A percentile compares a stretch with the other conserved stretches of the same genome.
These are phyloP conservation scores for Sporothrix globosa DNA, from an alignment of 2,329 filamentous ascomycete species.

Conservation along the genomic window DNA sequence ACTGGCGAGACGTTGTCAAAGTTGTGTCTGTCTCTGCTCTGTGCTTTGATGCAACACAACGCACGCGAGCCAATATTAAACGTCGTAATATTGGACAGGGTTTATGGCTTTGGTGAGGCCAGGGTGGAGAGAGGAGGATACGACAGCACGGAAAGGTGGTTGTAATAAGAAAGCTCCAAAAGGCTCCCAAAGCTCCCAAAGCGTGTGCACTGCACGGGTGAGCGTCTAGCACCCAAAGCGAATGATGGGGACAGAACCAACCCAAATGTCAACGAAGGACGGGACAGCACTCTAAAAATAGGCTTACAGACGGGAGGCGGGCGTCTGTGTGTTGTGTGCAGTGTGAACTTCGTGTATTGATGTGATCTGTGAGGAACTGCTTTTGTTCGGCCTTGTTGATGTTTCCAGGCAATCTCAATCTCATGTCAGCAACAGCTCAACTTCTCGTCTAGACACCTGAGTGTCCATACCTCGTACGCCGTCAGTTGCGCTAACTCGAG, in stretches of 20 bases:
- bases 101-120: background rate
- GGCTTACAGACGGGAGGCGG: slow-evolving; percentile 1
- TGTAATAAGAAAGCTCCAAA: background rate
- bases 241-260: too few relatives aligned
- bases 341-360: background rate
- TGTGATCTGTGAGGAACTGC: background rate
- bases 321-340: background rate
- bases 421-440: too few relatives aligned
- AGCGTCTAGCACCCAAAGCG: background rate
- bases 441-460: too few relatives aligned
- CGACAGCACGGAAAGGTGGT: background rate
- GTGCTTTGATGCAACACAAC: background rate
- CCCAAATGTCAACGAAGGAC: background rate
- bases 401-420: too few relatives aligned
- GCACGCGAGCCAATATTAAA: slow-evolving; percentile 21
- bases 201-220: background rate
- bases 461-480: too few relatives aligned
- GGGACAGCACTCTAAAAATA: slow-evolving; percentile 11
- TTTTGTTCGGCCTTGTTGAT: too few relatives aligned
- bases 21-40: too few relatives aligned
- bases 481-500: too few relatives aligned
- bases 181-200: background rate
- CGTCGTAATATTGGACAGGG: slow-evolving; percentile 11
- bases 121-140: background rate
- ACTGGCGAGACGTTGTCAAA: background rate